Base-by-base conservation (phyloP, 371 early-diverging fungal genomes). In the Nosema muscidifuracis region DNA sequence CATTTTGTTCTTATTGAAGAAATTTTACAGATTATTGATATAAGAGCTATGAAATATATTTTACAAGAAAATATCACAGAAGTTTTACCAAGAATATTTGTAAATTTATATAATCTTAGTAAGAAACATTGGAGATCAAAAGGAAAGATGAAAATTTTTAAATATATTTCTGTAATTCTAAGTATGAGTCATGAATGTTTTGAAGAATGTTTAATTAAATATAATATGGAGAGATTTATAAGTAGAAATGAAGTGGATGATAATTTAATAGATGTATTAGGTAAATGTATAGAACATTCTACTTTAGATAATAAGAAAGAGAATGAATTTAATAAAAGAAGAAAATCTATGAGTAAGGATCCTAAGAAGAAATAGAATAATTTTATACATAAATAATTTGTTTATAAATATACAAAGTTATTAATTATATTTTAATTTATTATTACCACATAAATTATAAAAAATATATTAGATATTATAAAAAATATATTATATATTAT, bases 81-180 rank as follows among this genome's bases (percentile, higher is more conserved):
- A 22, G 36, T 64, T 55, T 20, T 71, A 26, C 72, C 72, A 38
- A 64, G 38, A 30, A 56, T 71, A 13, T 71, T 71, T 71, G 64
- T 38, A 33, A 31, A 62, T 0, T 22, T 71, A 10, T 71, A 71
- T 20, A 43, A 28, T 2, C 16, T 64, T 38, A 55, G 56, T 22
- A 63, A 71, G 24, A 71, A 44, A 43, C 36, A 55, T 64, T 71
- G 72, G 72, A 34, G 33, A 26, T 1, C 9, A 1, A 60, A 71
- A 22, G 30, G 65, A 15, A 44, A 42, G 28, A 20, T 34, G 7
- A 57, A 55, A 34, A 33, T 64, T 31, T 53, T 56, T 24, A 64
- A 33, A 36, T 55, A 9, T 57, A 56, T 71, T 36, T 34, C 20
- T 12, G 13, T 64, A n/a, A 36, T 71, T 36, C 20, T 71, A 16